Conservation (phyloP, 768 basidiomycete species). For the Leccinum incarnatum region DNA sequence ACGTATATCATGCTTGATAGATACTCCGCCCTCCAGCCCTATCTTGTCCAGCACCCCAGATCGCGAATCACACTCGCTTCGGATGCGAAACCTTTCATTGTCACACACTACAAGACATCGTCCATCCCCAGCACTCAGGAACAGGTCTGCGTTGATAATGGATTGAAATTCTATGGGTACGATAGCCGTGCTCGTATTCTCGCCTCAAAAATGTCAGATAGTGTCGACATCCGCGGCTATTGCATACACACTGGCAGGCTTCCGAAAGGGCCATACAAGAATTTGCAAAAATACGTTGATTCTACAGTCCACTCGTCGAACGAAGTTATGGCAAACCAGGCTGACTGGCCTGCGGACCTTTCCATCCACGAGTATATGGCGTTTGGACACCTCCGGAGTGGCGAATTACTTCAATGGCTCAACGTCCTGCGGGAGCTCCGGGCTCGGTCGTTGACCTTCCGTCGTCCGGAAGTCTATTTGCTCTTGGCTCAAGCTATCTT, state of each 20-base stretch:
- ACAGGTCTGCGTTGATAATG: constrained; percentile 34
- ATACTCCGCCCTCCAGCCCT: too few species aligned
- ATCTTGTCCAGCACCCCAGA: too few species aligned
- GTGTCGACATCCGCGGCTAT: constrained; percentile 10
- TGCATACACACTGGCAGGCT: constrained; percentile 40
- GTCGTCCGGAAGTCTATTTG: constrained; percentile 37
- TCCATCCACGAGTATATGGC: constrained; percentile 45
- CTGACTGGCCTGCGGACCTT: constrained; percentile 38
- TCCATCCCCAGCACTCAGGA: constrained; percentile 15
- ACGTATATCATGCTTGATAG: too few species aligned
- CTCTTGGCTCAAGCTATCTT: constrained; percentile 44
- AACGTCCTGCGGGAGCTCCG: constrained; percentile 49
- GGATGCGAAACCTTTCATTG: constrained; percentile 18
- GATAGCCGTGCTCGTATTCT: constrained; percentile 22
- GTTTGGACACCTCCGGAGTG: constrained; percentile 46
- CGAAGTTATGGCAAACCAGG: constrained; percentile 41
- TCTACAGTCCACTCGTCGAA: constrained; percentile 42
- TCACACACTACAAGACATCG: constrained; percentile 12
- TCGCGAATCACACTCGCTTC: too few species aligned
- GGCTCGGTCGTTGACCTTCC: constrained; percentile 39
- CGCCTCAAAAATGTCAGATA: constrained; percentile 13
- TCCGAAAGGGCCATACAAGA: constrained; percentile 31
- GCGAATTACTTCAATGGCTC: constrained; percentile 46
- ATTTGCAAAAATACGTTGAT: constrained; percentile 36
- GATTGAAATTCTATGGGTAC: constrained; percentile 31